Conservation (phyloP, 148 eudicot genomes). For the Arctostaphylos glauca region DNA sequence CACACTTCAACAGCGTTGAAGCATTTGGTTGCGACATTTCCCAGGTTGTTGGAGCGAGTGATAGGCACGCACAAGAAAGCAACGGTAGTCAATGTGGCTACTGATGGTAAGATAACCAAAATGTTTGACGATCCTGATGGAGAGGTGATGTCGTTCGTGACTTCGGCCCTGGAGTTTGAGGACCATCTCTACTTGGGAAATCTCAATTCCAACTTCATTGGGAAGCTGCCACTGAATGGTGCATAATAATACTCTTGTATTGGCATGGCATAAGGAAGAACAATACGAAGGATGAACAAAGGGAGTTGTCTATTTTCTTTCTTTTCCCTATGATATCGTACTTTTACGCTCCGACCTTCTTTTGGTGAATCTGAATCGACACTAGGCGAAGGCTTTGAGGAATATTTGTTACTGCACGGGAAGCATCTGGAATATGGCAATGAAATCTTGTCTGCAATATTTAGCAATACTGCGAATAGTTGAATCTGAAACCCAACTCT, state of each 20-base stretch:
- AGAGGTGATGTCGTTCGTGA: slow-evolving; percentile 56
- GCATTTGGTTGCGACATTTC: slow-evolving; percentile 51
- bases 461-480: not conserved
- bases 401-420: too few relatives aligned
- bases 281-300: not conserved
- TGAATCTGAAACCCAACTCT: not conserved
- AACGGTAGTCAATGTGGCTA: slow-evolving; percentile 57
- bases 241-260: not conserved
- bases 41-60: slow-evolving; percentile 22
- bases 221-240: slow-evolving; percentile 40
- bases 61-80: slow-evolving; percentile 36
- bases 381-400: too few relatives aligned
- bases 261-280: not conserved
- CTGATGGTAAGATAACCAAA: slow-evolving; percentile 50
- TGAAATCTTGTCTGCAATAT: not conserved
- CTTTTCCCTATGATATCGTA: not conserved
- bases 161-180: slow-evolving; percentile 70
- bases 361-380: too few relatives aligned
- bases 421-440: too few relatives aligned
- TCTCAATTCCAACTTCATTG: slow-evolving; percentile 57
- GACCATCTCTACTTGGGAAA: slow-evolving; percentile 74
- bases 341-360: too few relatives aligned
- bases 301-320: not conserved
- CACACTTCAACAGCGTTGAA: slow-evolving; percentile 44
- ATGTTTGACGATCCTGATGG: slow-evolving; percentile 64